Percentiles rank a stretch among this genome's conserved stretches.
Conservation (phyloP, 129 eudicot species). For the Helichrysum umbraculigerum region DNA sequence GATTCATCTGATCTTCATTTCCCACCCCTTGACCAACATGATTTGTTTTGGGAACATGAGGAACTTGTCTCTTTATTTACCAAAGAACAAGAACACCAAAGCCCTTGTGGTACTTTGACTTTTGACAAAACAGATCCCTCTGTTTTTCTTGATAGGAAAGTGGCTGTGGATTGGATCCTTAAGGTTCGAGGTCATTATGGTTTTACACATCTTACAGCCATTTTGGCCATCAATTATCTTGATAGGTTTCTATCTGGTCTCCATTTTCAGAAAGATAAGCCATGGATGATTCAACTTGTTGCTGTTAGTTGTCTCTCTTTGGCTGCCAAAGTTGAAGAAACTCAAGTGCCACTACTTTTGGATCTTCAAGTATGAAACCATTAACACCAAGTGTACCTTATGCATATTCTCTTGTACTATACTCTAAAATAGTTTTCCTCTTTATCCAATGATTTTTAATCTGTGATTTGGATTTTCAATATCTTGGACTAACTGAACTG, state of each 20-base stretch:
- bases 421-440: not conserved
- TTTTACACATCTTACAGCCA: slow-evolving; percentile 68
- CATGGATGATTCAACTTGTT: slow-evolving; percentile 89
- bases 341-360: slow-evolving; percentile 71
- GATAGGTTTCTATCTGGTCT: slow-evolving; percentile 61
- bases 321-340: slow-evolving; percentile 95
- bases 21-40: slow-evolving; percentile 44
- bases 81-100: slow-evolving; percentile 51
- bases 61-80: slow-evolving; percentile 65
- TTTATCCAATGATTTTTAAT: not conserved
- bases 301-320: slow-evolving; percentile 85
- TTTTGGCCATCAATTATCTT: slow-evolving; percentile 73
- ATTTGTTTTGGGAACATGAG: slow-evolving; percentile 84
- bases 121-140: slow-evolving; percentile 27
- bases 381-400: not conserved
- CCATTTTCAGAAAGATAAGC: slow-evolving; percentile 58
- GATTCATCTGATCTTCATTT: slow-evolving; percentile 23
- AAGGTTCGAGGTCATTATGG: slow-evolving; percentile 62
- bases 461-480: slow-evolving; percentile 9
- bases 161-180: slow-evolving; percentile 81
- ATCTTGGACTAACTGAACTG: not conserved
- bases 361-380: slow-evolving; percentile 76
- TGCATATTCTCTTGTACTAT: slow-evolving; percentile 13
- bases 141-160: slow-evolving; percentile 46
- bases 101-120: slow-evolving; percentile 13